Evolutionary conservation across 2,329 filamentous ascomycete genomes (phyloP).

Genomic region (Ophidiomyces ophidiicola): DNA sequence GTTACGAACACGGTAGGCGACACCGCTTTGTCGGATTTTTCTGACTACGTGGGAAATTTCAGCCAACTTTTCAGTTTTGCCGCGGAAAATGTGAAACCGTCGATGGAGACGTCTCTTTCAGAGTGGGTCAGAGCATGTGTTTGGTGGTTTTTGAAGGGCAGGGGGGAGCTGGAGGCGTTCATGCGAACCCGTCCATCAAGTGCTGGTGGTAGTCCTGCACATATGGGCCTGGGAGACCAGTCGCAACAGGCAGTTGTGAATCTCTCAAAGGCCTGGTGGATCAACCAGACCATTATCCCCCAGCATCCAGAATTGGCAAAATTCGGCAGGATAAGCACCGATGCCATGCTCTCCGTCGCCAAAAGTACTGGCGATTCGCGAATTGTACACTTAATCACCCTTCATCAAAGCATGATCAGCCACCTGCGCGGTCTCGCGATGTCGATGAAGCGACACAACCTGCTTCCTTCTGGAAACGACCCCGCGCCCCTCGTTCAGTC

Average conservation of each 20-base stretch:
- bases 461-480: slow-evolving; percentile 54
- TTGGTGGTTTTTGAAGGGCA: slow-evolving; percentile 85
- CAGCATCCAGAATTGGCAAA: slow-evolving; percentile 28
- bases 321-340: slow-evolving; percentile 31
- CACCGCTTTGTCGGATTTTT: slow-evolving; percentile 58
- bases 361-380: slow-evolving; percentile 35
- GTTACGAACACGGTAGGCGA: slow-evolving; percentile 42
- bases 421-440: slow-evolving; percentile 61
- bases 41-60: slow-evolving; percentile 57
- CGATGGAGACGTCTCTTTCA: slow-evolving; percentile 50
- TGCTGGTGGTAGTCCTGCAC: slow-evolving; percentile 39
- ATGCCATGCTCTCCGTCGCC: slow-evolving; percentile 30
- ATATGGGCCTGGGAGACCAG: slow-evolving; percentile 33
- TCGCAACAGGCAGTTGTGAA: slow-evolving; percentile 70
- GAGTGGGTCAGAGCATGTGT: slow-evolving; percentile 61
- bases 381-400: slow-evolving; percentile 37
- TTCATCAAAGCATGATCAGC: slow-evolving; percentile 46
- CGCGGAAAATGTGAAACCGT: slow-evolving; percentile 57
- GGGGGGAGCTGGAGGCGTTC: slow-evolving; percentile 59
- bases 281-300: slow-evolving; percentile 39
- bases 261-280: slow-evolving; percentile 75
- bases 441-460: slow-evolving; percentile 74
- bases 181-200: slow-evolving; percentile 52
- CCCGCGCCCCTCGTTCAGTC: slow-evolving; percentile 57
- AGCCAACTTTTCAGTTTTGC: slow-evolving; percentile 65